A percentile compares a stretch with the other conserved stretches of the same genome.
These are phyloP conservation scores for Russula foetens DNA, from an alignment of 768 basidiomycete species.

Conservation along the genomic window DNA sequence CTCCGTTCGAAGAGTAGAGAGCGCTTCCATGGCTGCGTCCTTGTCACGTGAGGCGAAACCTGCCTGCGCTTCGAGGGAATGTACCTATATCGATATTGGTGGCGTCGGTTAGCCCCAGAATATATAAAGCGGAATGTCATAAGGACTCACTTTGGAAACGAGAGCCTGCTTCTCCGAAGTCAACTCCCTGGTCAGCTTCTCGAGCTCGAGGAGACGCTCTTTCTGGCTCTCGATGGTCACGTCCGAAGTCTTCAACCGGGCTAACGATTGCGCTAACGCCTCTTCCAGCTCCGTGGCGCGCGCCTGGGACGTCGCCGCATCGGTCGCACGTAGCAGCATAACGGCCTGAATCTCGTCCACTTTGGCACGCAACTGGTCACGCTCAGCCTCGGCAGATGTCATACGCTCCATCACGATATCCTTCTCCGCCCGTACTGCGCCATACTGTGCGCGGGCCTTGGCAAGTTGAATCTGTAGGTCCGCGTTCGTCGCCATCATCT, in stretches of 20 bases:
- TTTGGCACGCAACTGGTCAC: slow-evolving; percentile 50
- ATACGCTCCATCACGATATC: slow-evolving; percentile 62
- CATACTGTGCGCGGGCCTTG: slow-evolving; percentile 70
- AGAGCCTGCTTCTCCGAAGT: slow-evolving; percentile 47
- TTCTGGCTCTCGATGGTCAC: slow-evolving; percentile 52
- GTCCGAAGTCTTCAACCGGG: slow-evolving; percentile 66
- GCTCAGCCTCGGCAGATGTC: slow-evolving; percentile 49
- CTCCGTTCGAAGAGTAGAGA: slow-evolving; percentile 48
- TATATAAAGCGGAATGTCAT: slow-evolving; percentile 9
- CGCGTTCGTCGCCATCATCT: slow-evolving; percentile 41
- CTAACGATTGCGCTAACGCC: slow-evolving; percentile 64
- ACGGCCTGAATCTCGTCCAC: slow-evolving; percentile 46
- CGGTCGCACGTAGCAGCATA: slow-evolving; percentile 36
- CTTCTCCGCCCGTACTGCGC: slow-evolving; percentile 77
- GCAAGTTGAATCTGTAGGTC: slow-evolving; percentile 67
- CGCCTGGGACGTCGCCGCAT: slow-evolving; percentile 39
- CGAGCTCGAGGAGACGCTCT: slow-evolving; percentile 52
- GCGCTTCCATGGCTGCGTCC: slow-evolving; percentile 44
- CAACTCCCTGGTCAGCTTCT: slow-evolving; percentile 50
- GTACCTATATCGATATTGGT: slow-evolving; percentile 41
- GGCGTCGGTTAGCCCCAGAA: neutral
- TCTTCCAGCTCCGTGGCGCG: slow-evolving; percentile 58
- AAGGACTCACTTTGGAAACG: slow-evolving; percentile 48
- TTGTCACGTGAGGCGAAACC: slow-evolving; percentile 54
- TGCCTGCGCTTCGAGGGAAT: slow-evolving; percentile 50